Conservation (phyloP, 805 yeast genomes). For the Pichia manshurica region DNA sequence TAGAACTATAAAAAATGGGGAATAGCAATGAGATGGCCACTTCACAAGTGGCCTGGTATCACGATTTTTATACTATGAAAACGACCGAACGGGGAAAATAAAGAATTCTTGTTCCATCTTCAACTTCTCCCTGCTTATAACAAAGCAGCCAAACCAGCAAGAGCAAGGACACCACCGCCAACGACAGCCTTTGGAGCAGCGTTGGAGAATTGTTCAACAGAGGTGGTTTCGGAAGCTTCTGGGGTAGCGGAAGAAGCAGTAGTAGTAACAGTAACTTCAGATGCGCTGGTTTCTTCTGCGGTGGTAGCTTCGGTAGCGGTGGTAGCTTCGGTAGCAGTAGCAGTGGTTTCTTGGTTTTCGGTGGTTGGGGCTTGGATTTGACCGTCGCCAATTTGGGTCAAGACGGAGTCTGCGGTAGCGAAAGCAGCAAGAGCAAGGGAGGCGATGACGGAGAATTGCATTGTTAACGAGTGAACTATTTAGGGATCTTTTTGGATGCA, state of each 20-base stretch:
- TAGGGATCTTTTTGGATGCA: not conserved
- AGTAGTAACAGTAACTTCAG: constrained; percentile 10
- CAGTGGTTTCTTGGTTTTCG: constrained; percentile 14
- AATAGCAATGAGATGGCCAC: not conserved
- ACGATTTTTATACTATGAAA: not conserved
- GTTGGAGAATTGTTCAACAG: constrained; percentile 20
- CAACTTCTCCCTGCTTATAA: constrained; percentile 15
- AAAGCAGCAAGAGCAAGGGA: constrained; percentile 30
- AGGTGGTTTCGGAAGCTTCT: constrained; percentile 11
- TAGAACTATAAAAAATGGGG: no score
- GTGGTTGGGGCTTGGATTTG: constrained; percentile 43
- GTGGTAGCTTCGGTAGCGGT: constrained; percentile 15
- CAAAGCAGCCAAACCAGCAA: constrained; percentile 28
- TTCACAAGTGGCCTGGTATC: not conserved
- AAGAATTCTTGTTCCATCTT: no score
- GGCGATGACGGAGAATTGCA: constrained; percentile 19
- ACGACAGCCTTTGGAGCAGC: constrained; percentile 18
- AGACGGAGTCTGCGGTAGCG: constrained; percentile 30
- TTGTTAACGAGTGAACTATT: constrained; percentile 12
- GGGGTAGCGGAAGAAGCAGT: constrained; percentile 24
- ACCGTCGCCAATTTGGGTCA: constrained; percentile 58
- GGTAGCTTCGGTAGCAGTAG: constrained; percentile 24
- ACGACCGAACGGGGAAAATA: no score
- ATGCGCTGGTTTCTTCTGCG: constrained; percentile 8
- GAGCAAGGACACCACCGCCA: constrained; percentile 26